phyloP scores from a whole-genome alignment of 2,329 filamentous ascomycete species.

The Fusarium tjaetaba region DNA sequence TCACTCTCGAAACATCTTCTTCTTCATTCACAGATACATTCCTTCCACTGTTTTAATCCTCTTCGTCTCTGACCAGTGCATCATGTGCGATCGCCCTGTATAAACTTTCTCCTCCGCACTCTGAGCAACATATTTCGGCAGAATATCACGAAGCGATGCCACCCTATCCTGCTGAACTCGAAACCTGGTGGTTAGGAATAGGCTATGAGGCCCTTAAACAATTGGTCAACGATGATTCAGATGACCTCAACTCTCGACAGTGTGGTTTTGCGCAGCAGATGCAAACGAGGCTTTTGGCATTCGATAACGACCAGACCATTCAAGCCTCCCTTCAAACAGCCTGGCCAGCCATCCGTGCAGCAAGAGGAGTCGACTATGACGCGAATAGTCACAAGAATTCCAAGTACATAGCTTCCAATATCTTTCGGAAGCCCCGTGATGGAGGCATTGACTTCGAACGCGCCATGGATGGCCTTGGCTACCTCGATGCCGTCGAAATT shows the following conservation, averaged over 20 bases:
- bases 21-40: neutral
- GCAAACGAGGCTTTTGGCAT: constrained; percentile 44
- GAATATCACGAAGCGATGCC: constrained; percentile 41
- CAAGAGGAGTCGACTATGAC: constrained; percentile 28
- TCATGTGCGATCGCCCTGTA: neutral
- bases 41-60: neutral
- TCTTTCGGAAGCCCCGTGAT: constrained; percentile 43
- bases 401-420: constrained; percentile 31
- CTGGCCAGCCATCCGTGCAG: constrained; percentile 31
- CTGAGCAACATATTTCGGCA: neutral
- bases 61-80: neutral
- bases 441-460: constrained; percentile 42
- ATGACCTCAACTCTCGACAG: constrained; percentile 36
- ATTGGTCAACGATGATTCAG: constrained; percentile 38
- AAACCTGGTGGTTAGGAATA: constrained; percentile 48
- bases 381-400: constrained; percentile 45
- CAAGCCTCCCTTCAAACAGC: constrained; percentile 27
- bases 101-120: neutral
- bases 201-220: constrained; percentile 40
- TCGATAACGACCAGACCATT: constrained; percentile 45
- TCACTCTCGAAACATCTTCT: neutral
- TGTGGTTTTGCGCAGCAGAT: constrained; percentile 49
- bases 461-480: constrained; percentile 46
- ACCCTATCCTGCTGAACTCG: constrained; percentile 44
- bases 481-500: constrained; percentile 48